Evolutionary conservation across 179 eudicot genomes (phyloP).

Genomic region (Spergularia azorica): DNA sequence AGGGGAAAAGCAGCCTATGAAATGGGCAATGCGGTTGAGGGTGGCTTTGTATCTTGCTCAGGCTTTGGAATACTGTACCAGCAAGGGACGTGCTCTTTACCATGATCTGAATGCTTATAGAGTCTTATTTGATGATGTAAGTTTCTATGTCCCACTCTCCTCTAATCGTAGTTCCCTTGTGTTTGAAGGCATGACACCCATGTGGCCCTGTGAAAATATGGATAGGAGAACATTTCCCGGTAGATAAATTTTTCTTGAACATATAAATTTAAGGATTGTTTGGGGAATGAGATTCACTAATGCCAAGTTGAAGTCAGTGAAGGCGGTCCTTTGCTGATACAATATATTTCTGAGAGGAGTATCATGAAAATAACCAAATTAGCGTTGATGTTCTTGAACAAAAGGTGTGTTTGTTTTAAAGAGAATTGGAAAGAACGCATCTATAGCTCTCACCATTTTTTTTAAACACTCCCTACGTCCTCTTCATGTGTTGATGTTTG

Average conservation of each 20-base stretch:
- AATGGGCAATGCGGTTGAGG: slow-evolving; percentile 92
- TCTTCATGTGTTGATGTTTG: too few relatives aligned
- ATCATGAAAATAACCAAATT: too few relatives aligned
- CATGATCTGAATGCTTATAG: slow-evolving; percentile 96
- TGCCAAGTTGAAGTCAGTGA: too few relatives aligned
- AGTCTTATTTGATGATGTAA: slow-evolving; percentile 82
- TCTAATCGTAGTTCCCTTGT: not conserved
- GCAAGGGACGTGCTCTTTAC: slow-evolving; percentile 79
- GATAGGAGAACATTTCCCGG: not conserved
- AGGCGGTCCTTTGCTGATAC: too few relatives aligned
- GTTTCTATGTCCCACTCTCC: slow-evolving; percentile 17
- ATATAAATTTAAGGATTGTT: too few relatives aligned
- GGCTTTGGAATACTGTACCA: slow-evolving; percentile 87
- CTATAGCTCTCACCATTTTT: not conserved
- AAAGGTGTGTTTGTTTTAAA: too few relatives aligned
- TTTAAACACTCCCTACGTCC: too few relatives aligned
- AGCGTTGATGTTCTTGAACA: too few relatives aligned
- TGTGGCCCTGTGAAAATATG: not conserved
- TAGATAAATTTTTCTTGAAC: not conserved
- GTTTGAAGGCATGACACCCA: not conserved
- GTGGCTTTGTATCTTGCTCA: slow-evolving; percentile 80
- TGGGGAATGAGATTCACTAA: too few relatives aligned
- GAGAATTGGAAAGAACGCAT: too few relatives aligned
- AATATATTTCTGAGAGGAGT: too few relatives aligned
- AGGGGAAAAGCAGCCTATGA: slow-evolving; percentile 92